Evolutionary conservation across 164 flowering plant genomes (phyloP), one percentile per base, ranked within the genome.

Genomic region (Amborella trichopoda): DNA sequence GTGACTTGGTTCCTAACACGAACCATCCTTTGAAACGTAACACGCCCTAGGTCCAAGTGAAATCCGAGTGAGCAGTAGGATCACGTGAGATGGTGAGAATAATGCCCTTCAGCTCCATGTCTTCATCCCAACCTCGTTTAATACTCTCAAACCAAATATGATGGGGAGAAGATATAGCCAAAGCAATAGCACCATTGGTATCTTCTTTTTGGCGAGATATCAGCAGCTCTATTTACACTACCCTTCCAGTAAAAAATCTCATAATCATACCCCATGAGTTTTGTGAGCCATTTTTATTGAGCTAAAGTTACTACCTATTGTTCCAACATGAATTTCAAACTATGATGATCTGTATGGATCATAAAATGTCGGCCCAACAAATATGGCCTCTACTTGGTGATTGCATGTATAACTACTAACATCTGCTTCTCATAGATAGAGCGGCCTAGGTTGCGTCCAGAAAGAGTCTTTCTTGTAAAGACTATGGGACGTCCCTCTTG

Each of bases 261-360:
- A 1, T 17, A 46, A 41, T 46, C 36, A 27, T 24, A 28, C 36
- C 49, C 37, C 23, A 19, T 46, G 12, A 46, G 37, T 27, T 28
- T 27, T 16, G 24, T 23, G 6, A 12, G 36, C 34, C 37, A n/a
- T 28, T 46, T 28, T 17, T 27, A 23, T 10, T 28, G 19, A 12
- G 2, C 11, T 19, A 6, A 6, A 4, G 36, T 28, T 2, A 6
- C 12, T 12, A 17, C 37, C 6, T 4, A 1, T 14, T 28, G 36
- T 2, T 28, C 37, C 21, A 28, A 17, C 12, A 46, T 19, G 37
- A 23, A 46, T 46, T 46, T 27, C 18, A 46, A 18, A 28, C 36
- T 46, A 4, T 46, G 21, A 46, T 46, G 49, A 10, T 46, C 25
- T 3, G 22, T 46, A 11, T 28, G 27, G 11, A 28, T 46, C 26